Evolutionary conservation across 257 asterid species (phyloP), one percentile per base, ranked within the genome.

Genomic region (Coffea canephora): DNA sequence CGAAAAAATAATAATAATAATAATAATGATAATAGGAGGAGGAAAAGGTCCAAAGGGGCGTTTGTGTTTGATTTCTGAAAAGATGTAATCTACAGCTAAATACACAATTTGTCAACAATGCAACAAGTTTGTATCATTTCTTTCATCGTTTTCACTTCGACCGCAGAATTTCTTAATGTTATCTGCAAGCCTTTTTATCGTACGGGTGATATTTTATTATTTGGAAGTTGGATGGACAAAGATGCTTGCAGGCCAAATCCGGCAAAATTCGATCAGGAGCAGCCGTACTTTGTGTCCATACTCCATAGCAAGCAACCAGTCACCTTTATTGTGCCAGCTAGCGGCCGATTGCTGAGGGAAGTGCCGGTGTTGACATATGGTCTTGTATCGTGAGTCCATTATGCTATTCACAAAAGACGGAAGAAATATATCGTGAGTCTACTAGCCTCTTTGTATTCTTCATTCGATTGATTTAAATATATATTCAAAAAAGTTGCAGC

Each of bases 231-330:
- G 54, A 34, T 39, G 25, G 5, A 14, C 14, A 45, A 45, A n/a
- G 54, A 45, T 14, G 54, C 64, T 74, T 77, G 80, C 80, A 77
- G 80, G 80, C 80, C 80, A 77, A 64, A 46, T 77, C 80, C 80
- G 80, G 80, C 74, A 14, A 45, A 39, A 2, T 39, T n/a, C 43
- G 4, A 0, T 3, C 13, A 62, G 25, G 34, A 8, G 34, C 68
- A 62, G 9, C 12, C 7, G 14, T n/a, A 9, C 10, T 62, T 10
- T 27, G 18, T 65, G 69, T 65, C 39, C 12, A 2, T 10, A 31
- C 34, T 31, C 34, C 34, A 31, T 31, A 31, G 34, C 1, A 31
- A 31, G 34, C 34, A 31, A 31, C 34, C 1, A 31, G 34, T 1
- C 1, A 31, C 34, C 15, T 18, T 25, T 18, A 14, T 71, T 48